phyloP scores from a whole-genome alignment of 176 grass and related monocot species.

The Microstegium vimineum region DNA sequence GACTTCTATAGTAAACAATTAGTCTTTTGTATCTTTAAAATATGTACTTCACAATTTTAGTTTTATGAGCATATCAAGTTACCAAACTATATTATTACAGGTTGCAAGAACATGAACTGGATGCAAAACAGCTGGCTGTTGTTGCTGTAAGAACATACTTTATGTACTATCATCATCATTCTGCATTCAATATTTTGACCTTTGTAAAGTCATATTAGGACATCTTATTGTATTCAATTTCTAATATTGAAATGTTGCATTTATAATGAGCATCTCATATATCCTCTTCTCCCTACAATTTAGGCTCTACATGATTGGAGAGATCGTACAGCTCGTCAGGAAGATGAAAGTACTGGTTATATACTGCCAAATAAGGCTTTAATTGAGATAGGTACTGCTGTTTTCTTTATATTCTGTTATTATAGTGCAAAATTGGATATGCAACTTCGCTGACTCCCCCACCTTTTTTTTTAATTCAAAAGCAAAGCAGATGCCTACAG shows the following conservation, averaged over 20 bases:
- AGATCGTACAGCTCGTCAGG: constrained; percentile 68
- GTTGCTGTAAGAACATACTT: constrained; percentile 64
- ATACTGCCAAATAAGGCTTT: constrained; percentile 85
- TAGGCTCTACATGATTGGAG: constrained; percentile 83
- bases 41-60: constrained; percentile 14
- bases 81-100: constrained; percentile 39
- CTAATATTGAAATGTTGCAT: background rate
- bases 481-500: constrained; percentile 83
- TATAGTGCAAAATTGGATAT: constrained; percentile 2
- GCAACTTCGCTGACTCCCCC: constrained; percentile 10
- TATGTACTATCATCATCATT: constrained; percentile 16
- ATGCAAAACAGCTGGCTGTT: constrained; percentile 69
- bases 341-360: constrained; percentile 98
- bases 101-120: constrained; percentile 76
- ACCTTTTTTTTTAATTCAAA: constrained; percentile 23
- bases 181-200: background rate
- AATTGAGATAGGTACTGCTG: constrained; percentile 81
- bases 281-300: constrained; percentile 1
- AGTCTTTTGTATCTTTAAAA: background rate
- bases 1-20: background rate
- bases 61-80: background rate
- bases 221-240: background rate
- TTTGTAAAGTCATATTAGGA: constrained; percentile 13
- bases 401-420: background rate
- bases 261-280: constrained; percentile 10